Evolutionary conservation across 78 protist genomes (phyloP).

Genomic region (Bigelowiella natans): DNA sequence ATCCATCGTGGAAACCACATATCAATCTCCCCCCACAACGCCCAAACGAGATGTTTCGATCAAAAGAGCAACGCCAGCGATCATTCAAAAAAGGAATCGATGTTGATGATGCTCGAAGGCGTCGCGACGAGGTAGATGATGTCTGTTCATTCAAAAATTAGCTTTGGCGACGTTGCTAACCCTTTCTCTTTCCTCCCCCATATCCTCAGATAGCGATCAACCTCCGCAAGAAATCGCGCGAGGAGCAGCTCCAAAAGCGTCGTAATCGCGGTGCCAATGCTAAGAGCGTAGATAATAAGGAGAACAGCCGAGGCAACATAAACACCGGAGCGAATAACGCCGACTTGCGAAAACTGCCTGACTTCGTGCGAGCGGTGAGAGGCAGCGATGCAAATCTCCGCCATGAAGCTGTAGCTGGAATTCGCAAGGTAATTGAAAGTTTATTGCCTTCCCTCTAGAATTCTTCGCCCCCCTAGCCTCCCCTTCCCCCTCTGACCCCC

Average conservation of each 20-base stretch:
- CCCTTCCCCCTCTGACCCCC: too few species aligned
- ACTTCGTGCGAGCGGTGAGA: not conserved
- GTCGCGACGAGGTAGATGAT: not conserved
- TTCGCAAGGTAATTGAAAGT: not conserved
- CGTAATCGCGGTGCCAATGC: not conserved
- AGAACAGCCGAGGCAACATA: not conserved
- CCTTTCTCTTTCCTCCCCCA: not conserved
- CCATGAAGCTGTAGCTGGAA: not conserved
- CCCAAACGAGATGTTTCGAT: not conserved
- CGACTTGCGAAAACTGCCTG: not conserved
- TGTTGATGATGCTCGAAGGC: not conserved
- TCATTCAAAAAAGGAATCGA: not conserved
- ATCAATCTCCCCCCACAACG: too few species aligned
- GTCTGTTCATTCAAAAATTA: too few species aligned
- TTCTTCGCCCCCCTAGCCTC: too few species aligned
- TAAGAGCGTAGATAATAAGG: not conserved
- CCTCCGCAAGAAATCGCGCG: not conserved
- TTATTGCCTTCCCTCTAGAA: not conserved
- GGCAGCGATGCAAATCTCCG: not conserved
- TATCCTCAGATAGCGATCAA: not conserved
- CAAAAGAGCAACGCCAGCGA: not conserved
- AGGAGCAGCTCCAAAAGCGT: not conserved
- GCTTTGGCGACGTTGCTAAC: too few species aligned
- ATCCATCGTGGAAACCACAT: too few species aligned
- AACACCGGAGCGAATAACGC: not conserved